Base-by-base conservation (phyloP, 805 yeast species). In the Lipomyces anomalus region DNA sequence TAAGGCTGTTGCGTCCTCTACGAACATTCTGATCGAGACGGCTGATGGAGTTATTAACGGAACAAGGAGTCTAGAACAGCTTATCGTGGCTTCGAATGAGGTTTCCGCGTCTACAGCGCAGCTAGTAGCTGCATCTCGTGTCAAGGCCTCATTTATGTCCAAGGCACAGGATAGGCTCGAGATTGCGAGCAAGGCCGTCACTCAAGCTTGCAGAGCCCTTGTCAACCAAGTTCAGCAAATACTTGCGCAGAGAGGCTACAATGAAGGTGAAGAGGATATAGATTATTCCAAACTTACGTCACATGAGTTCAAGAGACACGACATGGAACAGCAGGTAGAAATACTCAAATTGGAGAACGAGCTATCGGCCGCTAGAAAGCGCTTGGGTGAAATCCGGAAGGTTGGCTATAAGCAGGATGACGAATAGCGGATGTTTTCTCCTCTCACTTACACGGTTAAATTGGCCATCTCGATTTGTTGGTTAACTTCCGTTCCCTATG, bases 31-130 rank as follows among this genome's bases (percentile, higher is more conserved):
- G 52, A 87, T 87, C 48, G 76, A 76, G 48, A 82, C 86, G n/a
- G 94, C 95, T 0, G 92, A 86, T 66, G 92, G 94, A 17, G 86
- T 85, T 16, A 67, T 87, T 33, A 71, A 74, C 41, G 72, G 73
- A 1, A 62, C 64, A n/a, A 80, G 80, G 54, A 68, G 85, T 0
- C 86, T 80, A 46, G 95, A 87, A 61, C 84, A 86, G 66, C 74
- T 87, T 48, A 83, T 87, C 56, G 95, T 87, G 22, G 90, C 95
- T 0, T 86, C 94, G 1, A 85, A 84, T 57, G 95, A 87, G 62
- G 95, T 87, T 6, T 89, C 95, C 1, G 88, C 95, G 0, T 82
- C 95, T 0, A 87, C 95, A 1, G 94, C 90, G 2, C 96, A 87
- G 68, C 73, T 87, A 42, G 96, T 87, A 4, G 89, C 95, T 4